Conservation (phyloP, 1,284 basidiomycete genomes). For the Austroboletus rostrupii region DNA sequence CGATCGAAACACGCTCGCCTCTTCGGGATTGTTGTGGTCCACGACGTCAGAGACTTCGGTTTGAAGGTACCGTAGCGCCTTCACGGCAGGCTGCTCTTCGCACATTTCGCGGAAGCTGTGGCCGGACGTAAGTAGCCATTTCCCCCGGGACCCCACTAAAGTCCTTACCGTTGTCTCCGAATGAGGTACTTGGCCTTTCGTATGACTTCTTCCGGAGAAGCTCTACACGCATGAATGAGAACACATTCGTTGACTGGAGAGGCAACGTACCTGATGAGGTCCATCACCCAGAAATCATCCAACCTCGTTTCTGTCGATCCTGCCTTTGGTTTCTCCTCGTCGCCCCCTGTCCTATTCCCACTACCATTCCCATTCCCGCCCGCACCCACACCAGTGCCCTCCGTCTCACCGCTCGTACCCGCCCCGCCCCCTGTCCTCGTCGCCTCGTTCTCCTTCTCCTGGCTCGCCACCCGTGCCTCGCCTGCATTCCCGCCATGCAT, state of each 20-base stretch:
- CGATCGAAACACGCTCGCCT: constrained; percentile 59
- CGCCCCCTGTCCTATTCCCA: background rate
- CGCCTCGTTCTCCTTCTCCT: constrained; percentile 16
- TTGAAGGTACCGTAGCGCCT: constrained; percentile 68
- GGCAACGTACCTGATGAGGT: constrained; percentile 49
- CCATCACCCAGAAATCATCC: constrained; percentile 77
- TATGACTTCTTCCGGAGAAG: constrained; percentile 54
- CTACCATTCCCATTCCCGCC: background rate
- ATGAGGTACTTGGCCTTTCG: constrained; percentile 57
- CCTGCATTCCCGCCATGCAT: constrained; percentile 74
- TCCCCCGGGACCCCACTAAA: fast-evolving
- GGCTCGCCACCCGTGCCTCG: constrained; percentile 16
- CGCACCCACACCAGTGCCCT: background rate
- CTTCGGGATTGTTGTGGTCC: constrained; percentile 58
- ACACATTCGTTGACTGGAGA: background rate
- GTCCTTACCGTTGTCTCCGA: constrained; percentile 62
- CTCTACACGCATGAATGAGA: constrained; percentile 35
- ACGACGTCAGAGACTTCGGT: constrained; percentile 66
- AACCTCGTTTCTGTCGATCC: constrained; percentile 43
- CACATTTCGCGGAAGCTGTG: constrained; percentile 76
- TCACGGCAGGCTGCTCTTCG: constrained; percentile 56
- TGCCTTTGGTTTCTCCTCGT: constrained; percentile 18
- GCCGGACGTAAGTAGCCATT: background rate
- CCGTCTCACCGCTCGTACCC: background rate
- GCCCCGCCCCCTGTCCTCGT: background rate